Conservation (phyloP, 192 early-diverging fungal species). For the Glomus cerebriforme region DNA sequence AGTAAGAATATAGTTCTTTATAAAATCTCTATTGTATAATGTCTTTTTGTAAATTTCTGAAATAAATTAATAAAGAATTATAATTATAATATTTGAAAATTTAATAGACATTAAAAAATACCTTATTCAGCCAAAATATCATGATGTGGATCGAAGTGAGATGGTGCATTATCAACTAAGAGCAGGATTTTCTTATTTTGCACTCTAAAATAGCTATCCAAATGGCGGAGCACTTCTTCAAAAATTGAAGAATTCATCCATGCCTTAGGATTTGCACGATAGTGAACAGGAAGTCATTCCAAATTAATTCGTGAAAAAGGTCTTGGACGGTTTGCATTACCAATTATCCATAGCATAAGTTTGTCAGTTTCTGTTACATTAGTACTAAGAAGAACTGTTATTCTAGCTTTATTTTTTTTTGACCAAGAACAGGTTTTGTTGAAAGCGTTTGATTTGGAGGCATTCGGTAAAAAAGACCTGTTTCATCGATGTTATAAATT, state of each 20-base stretch:
- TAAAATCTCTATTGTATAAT: too few relatives aligned
- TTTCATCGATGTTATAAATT: too few relatives aligned
- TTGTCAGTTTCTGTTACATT: constrained; percentile 13
- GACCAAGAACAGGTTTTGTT: not conserved
- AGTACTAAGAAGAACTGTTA: constrained; percentile 7
- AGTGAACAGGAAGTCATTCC: not conserved
- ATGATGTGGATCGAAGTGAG: not conserved
- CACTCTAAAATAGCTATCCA: not conserved
- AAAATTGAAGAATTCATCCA: constrained; percentile 7
- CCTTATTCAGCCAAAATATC: not conserved
- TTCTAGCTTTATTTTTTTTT: constrained; percentile 18
- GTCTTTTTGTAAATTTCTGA: too few relatives aligned
- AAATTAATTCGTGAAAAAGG: constrained; percentile 6
- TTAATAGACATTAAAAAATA: too few relatives aligned
- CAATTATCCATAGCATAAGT: not conserved
- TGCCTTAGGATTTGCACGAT: constrained; percentile 16
- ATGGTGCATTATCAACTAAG: constrained; percentile 16
- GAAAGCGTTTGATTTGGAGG: too few relatives aligned
- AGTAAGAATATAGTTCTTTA: too few relatives aligned
- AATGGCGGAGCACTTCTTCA: not conserved
- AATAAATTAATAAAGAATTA: too few relatives aligned
- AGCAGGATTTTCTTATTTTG: constrained; percentile 10
- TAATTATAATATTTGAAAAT: too few relatives aligned
- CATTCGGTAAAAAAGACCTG: too few relatives aligned
- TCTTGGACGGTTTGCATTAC: not conserved